These are phyloP conservation scores for Hypoxylon rickii DNA, from an alignment of 495 filamentous ascomycete species.

Conservation along the genomic window DNA sequence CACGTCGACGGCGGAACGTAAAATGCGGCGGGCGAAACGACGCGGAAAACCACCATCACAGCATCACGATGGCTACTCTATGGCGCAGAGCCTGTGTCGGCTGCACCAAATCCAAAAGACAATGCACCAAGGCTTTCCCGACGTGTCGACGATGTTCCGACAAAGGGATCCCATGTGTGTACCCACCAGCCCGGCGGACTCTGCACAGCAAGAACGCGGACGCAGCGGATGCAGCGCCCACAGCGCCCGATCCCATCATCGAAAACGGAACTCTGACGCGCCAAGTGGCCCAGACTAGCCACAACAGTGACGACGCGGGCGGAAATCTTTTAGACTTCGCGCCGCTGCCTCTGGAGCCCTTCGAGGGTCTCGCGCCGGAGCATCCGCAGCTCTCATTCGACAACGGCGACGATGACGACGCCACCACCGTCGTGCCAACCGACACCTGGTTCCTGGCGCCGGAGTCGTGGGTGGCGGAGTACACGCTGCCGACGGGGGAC, in stretches of 20 bases:
- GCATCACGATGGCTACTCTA: background rate
- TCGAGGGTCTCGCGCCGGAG: no score
- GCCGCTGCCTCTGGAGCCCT: no score
- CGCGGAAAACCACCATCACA: no score
- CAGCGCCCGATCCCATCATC: no score
- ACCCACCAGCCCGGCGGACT: conserved; percentile 24
- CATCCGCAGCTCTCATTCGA: conserved; percentile 1
- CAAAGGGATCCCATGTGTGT: conserved; percentile 24
- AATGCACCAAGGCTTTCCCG: conserved; percentile 36
- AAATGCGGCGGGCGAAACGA: no score
- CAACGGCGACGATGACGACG: background rate
- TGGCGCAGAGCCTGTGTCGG: conserved; percentile 32
- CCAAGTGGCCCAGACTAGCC: no score
- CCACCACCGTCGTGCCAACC: background rate
- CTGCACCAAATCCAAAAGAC: conserved; percentile 37
- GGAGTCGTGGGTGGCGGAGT: conserved; percentile 25
- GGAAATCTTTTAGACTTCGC: background rate
- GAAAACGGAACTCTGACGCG: no score
- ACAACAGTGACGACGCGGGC: background rate
- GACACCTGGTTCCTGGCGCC: conserved; percentile 30
- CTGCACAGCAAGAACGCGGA: background rate
- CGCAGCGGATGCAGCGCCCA: conserved; percentile 1
- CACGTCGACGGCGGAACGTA: no score
- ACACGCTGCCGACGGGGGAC: conserved; percentile 1
- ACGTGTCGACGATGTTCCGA: conserved; percentile 29